Evolutionary conservation across 495 filamentous ascomycete genomes (phyloP), one percentile per base, ranked within the genome.

Genomic region (Cudoniella acicularis): DNA sequence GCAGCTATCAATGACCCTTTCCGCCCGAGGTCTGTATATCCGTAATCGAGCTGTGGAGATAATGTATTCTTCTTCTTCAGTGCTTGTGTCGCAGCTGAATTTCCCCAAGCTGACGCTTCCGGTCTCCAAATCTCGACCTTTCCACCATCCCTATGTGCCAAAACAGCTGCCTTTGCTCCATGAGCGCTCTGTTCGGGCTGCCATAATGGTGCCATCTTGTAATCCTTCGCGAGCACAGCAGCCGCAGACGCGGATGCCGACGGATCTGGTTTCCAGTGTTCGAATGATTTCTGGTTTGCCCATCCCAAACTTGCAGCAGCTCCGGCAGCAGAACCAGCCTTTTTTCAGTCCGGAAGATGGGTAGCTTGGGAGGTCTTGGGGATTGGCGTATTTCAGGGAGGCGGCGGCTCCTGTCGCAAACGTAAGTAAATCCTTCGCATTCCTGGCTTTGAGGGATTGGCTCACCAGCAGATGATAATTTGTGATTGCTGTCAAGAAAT

Each of bases 291-390:
- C 54, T 81, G 79, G 64, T 85, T 85, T 23, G 83, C 77, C 77
- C 90, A 87, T 23, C 89, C 89, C 17, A 94, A 75, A 45, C 76
- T 81, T 13, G 87, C 87, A 47, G 90, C 91, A 36, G 87, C 83
- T 52, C 83, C 82, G 20, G 89, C 90, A 45, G 89, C 89, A 26
- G 85, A 77, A 57, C 73, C 82, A 54, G 80, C n/a, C 78, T 49
- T 83, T 78, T 40, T 66, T 73, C 63, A 92, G 77, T 23, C 89
- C 89, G 42, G 78, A 68, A 20, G 80, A 79, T 11, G 88, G 85
- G 59, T 76, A 91, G 62, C 81, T 81, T 23, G 88, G 86, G 10
- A 92, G 77, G 59, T 88, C 84, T 52, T 81, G 76, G 18, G 84
- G 79, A 61, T 79, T 80, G 58, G 87, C 84, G 71, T 90, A 84